Conservation (phyloP, 768 basidiomycete genomes). For the Collybiopsis luxurians region DNA sequence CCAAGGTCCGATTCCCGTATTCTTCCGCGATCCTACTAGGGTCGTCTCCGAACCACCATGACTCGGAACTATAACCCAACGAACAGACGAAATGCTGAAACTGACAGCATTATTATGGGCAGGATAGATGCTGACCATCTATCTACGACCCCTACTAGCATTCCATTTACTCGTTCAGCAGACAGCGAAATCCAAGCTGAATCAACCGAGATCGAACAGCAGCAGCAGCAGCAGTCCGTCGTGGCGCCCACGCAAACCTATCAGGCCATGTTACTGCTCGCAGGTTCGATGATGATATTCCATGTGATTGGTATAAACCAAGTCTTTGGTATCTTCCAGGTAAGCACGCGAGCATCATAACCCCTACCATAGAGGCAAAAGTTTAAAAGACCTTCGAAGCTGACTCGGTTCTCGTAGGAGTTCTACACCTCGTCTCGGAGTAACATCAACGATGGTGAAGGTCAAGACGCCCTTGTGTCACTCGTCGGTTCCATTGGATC, state of each 20-base stretch:
- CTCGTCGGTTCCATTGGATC: conserved; percentile 41
- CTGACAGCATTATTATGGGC: no score
- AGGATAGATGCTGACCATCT: no score
- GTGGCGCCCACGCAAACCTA: conserved; percentile 24
- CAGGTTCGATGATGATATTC: conserved; percentile 43
- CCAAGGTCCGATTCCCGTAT: not conserved
- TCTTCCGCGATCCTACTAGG: not conserved
- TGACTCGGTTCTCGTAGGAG: conserved; percentile 26
- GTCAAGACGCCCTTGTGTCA: conserved; percentile 37
- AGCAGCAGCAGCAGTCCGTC: not conserved
- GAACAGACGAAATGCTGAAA: no score
- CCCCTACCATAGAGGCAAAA: no score
- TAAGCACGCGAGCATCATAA: no score
- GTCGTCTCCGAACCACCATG: not conserved
- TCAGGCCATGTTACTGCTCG: conserved; percentile 32
- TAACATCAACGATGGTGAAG: conserved; percentile 31
- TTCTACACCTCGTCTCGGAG: conserved; percentile 38
- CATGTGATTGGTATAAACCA: conserved; percentile 43
- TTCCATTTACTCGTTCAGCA: no score
- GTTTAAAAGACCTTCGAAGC: no score
- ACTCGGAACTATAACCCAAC: not conserved
- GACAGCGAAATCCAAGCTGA: not conserved
- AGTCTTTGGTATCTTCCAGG: conserved; percentile 43
- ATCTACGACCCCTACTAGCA: no score
- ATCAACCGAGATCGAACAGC: not conserved